Conservation (phyloP, 805 yeast species). For the Cyberlindnera maclurae region DNA sequence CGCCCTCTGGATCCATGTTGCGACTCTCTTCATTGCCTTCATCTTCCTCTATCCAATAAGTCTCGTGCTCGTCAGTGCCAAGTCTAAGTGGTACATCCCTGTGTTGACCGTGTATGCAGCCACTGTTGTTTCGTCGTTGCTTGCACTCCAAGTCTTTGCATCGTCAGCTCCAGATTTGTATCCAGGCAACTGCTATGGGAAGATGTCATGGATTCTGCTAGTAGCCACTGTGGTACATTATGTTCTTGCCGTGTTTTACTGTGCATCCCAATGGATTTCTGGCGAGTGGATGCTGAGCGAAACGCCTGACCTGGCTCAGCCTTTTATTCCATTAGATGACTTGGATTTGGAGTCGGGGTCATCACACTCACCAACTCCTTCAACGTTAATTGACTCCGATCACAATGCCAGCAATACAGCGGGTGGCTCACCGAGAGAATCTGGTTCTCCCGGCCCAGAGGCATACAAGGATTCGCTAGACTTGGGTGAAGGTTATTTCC, state of each 20-base stretch:
- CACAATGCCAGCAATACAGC: background rate
- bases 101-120: constrained; percentile 44
- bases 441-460: constrained; percentile 14
- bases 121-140: constrained; percentile 41
- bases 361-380: constrained; percentile 17
- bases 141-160: constrained; percentile 50
- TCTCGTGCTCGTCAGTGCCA: constrained; percentile 54
- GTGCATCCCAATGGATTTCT: constrained; percentile 37
- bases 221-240: constrained; percentile 48
- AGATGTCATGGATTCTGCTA: constrained; percentile 56
- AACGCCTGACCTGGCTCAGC: constrained; percentile 9
- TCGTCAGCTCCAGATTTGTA: constrained; percentile 58
- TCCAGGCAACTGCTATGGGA: constrained; percentile 68
- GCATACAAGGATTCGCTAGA: constrained; percentile 21
- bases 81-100: constrained; percentile 53
- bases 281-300: constrained; percentile 18
- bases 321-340: constrained; percentile 26
- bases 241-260: constrained; percentile 42
- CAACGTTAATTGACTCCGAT: constrained; percentile 20
- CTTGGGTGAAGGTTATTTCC: constrained; percentile 11
- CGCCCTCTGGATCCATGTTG: constrained; percentile 50
- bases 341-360: constrained; percentile 19
- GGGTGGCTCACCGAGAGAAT: background rate
- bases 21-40: constrained; percentile 36
- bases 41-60: constrained; percentile 60